Percentiles rank a stretch among this genome's conserved stretches.
These are phyloP conservation scores for Arachis stenosperma DNA, from an alignment of 306 rosid genomes.

Conservation along the genomic window DNA sequence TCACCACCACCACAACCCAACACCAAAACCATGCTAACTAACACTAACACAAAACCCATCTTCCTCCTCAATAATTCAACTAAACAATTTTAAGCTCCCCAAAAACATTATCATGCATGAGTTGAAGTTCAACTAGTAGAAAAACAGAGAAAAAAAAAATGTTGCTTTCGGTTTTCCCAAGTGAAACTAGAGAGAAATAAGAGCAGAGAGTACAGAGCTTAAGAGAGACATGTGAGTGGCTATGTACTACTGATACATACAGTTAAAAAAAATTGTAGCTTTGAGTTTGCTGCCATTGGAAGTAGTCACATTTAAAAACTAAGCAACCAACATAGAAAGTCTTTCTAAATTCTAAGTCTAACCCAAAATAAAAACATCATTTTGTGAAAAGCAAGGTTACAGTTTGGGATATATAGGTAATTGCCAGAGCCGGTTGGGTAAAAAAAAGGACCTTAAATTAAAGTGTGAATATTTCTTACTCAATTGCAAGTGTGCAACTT, in stretches of 20 bases:
- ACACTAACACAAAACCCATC: conserved; percentile 39
- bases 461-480: background rate
- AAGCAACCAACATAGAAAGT: too few relatives aligned
- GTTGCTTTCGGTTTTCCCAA: background rate
- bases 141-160: background rate
- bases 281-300: background rate
- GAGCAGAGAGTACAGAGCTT: background rate
- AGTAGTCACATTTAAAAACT: background rate
- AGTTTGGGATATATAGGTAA: background rate
- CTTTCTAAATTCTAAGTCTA: too few relatives aligned
- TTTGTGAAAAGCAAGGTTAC: background rate
- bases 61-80: conserved; percentile 36
- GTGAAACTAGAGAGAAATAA: background rate
- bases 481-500: background rate
- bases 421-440: too few relatives aligned
- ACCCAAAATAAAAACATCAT: background rate
- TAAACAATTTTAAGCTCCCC: too few relatives aligned
- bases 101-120: background rate
- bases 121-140: background rate
- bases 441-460: too few relatives aligned
- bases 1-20: conserved; percentile 37
- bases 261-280: background rate
- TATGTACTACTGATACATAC: background rate
- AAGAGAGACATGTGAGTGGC: background rate
- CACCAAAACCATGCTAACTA: conserved; percentile 27